Evolutionary conservation across 2,329 filamentous ascomycete species (phyloP).

Genomic region (Coniochaeta prunicola): DNA sequence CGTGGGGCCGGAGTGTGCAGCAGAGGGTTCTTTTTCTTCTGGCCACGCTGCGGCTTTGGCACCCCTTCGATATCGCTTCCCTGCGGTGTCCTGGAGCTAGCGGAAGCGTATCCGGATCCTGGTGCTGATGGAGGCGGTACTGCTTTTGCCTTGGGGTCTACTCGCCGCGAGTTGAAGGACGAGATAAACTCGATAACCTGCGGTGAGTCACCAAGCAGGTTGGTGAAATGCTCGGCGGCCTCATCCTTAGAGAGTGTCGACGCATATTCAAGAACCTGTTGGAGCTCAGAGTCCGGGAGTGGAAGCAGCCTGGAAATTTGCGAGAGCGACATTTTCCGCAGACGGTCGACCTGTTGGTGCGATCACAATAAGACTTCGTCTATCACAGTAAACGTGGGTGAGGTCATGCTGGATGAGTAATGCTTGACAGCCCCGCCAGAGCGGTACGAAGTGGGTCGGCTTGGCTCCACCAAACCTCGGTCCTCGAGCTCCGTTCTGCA

Average conservation of each 20-base stretch:
- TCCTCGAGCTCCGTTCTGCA: neutral
- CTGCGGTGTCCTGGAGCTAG: constrained; percentile 13
- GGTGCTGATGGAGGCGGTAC: constrained; percentile 5
- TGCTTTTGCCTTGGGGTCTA: constrained; percentile 28
- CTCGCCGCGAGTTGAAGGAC: constrained; percentile 65
- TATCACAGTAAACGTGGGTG: too few species aligned
- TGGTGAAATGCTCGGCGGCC: constrained; percentile 77
- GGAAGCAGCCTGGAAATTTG: constrained; percentile 77
- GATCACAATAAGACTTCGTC: too few species aligned
- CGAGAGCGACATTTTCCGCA: constrained; percentile 46
- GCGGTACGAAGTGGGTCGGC: neutral
- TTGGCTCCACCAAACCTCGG: neutral
- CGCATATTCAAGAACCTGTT: constrained; percentile 79
- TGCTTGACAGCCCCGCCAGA: neutral
- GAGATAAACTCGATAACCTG: constrained; percentile 70
- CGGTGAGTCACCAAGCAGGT: constrained; percentile 80
- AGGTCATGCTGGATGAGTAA: neutral
- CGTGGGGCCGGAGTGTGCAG: constrained; percentile 60
- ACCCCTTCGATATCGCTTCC: constrained; percentile 28
- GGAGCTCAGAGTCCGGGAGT: constrained; percentile 75
- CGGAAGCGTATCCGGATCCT: constrained; percentile 11
- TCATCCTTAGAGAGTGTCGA: constrained; percentile 67
- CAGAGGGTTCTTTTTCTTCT: constrained; percentile 51
- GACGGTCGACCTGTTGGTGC: too few species aligned
- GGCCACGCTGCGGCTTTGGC: constrained; percentile 39